These are phyloP conservation scores for Juncus inflexus DNA, from an alignment of 176 grass and related monocot genomes.

Conservation along the genomic window DNA sequence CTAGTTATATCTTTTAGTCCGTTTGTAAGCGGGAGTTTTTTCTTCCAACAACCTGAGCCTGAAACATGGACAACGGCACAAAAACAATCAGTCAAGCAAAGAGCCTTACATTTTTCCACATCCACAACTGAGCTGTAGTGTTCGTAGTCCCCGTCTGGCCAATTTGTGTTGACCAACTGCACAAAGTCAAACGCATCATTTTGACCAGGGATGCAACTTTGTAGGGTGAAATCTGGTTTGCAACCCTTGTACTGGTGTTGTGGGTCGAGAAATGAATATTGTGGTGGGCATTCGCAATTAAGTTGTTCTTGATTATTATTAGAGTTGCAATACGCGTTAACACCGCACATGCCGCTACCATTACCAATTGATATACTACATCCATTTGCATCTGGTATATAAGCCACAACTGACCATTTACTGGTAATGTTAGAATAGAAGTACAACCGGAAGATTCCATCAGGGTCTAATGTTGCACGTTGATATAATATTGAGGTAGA, in stretches of 20 bases:
- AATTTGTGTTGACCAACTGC: conserved; percentile 5
- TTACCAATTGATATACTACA: not conserved
- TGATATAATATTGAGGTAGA: conserved; percentile 14
- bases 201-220: conserved; percentile 27
- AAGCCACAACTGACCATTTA: conserved; percentile 1
- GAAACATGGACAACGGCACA: conserved; percentile 20
- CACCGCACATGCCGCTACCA: conserved; percentile 37
- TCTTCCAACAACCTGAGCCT: conserved; percentile 28
- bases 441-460: conserved; percentile 40
- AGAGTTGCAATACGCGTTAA: conserved; percentile 38
- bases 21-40: conserved; percentile 43
- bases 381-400: conserved; percentile 22
- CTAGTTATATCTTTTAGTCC: conserved; percentile 7
- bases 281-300: conserved; percentile 18
- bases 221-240: conserved; percentile 13
- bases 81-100: conserved; percentile 37
- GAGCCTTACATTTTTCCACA: not conserved
- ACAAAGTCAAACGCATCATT: not conserved
- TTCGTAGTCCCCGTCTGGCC: conserved; percentile 32
- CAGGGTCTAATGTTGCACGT: conserved; percentile 36
- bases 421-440: conserved; percentile 21
- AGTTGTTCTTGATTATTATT: not conserved
- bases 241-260: conserved; percentile 31
- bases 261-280: conserved; percentile 30
- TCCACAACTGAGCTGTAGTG: not conserved